Percentiles rank a stretch among this genome's conserved stretches.
phyloP scores from a whole-genome alignment of 208 protist genomes.

The Trypanosoma platydactyli region DNA sequence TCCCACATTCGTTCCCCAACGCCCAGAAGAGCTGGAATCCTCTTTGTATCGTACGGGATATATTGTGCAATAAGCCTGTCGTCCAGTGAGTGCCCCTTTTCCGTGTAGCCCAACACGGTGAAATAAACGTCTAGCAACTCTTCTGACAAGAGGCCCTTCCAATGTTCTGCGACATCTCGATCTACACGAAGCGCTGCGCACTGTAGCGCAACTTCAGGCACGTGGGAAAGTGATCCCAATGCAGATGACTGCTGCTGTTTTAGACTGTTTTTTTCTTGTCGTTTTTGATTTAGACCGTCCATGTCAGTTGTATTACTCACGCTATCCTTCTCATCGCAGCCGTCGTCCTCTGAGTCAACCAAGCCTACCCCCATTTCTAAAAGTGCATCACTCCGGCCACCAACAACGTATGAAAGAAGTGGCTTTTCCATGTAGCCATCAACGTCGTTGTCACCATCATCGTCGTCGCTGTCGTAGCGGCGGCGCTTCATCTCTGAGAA shows the following conservation, averaged over 20 bases:
- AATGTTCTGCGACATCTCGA: constrained; percentile 56
- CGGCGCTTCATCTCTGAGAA: constrained; percentile 49
- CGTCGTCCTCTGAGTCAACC: constrained; percentile 19
- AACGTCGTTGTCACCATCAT: constrained; percentile 42
- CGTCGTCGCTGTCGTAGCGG: constrained; percentile 78
- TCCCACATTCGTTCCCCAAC: constrained; percentile 10
- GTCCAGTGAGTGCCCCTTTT: constrained; percentile 29
- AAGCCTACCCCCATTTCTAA: constrained; percentile 34
- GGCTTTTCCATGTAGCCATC: constrained; percentile 16
- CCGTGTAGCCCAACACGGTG: constrained; percentile 47
- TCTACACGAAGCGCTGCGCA: constrained; percentile 18
- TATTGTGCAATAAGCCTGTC: constrained; percentile 82
- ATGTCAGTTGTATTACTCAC: neutral
- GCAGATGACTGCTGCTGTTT: constrained; percentile 15
- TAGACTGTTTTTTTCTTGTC: too few relatives aligned
- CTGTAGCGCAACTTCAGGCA: neutral
- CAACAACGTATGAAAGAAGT: constrained; percentile 40
- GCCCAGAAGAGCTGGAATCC: constrained; percentile 9
- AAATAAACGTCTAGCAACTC: constrained; percentile 50
- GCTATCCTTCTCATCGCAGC: neutral
- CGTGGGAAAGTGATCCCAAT: neutral
- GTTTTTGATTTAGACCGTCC: too few relatives aligned
- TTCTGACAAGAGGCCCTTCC: constrained; percentile 59
- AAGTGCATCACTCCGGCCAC: constrained; percentile 28
- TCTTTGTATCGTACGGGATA: constrained; percentile 29